A percentile compares a stretch with the other conserved stretches of the same genome.
Evolutionary conservation across 352 stramenopile genomes (phyloP).

Genomic region (Phytophthora macrochlamydospora): DNA sequence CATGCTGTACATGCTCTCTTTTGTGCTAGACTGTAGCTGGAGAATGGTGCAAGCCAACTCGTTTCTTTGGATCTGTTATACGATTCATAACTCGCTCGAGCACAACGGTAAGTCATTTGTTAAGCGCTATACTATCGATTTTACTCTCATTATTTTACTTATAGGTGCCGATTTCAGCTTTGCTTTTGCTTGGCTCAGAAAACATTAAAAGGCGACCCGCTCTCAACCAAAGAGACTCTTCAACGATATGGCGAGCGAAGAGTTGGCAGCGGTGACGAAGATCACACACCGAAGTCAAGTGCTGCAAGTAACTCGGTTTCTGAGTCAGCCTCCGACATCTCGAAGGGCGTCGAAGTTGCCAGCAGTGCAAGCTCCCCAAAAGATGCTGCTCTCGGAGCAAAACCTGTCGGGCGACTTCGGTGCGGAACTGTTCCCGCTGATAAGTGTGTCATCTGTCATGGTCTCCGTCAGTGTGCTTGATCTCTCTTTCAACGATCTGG

Average conservation of each 20-base stretch:
- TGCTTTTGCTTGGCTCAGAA: conserved; percentile 13
- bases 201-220: neutral
- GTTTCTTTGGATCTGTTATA: conserved; percentile 43
- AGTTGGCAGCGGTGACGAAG: neutral
- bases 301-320: conserved; percentile 10
- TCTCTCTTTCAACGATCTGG: conserved; percentile 61
- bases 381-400: conserved; percentile 34
- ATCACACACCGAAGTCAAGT: conserved; percentile 14
- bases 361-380: conserved; percentile 5
- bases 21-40: conserved; percentile 39
- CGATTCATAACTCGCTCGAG: conserved; percentile 30
- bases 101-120: conserved; percentile 24
- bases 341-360: conserved; percentile 8
- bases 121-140: neutral
- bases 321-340: conserved; percentile 13
- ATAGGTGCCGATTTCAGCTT: conserved; percentile 27
- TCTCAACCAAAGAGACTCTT: conserved; percentile 10
- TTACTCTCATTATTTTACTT: neutral
- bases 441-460: conserved; percentile 9
- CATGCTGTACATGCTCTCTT: conserved; percentile 27
- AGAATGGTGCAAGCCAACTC: conserved; percentile 42
- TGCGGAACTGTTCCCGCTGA: conserved; percentile 25
- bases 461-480: conserved; percentile 32
- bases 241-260: conserved; percentile 6
- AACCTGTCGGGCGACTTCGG: conserved; percentile 15